phyloP scores from a whole-genome alignment of 208 protist genomes.

The Trichomonas tenax region DNA sequence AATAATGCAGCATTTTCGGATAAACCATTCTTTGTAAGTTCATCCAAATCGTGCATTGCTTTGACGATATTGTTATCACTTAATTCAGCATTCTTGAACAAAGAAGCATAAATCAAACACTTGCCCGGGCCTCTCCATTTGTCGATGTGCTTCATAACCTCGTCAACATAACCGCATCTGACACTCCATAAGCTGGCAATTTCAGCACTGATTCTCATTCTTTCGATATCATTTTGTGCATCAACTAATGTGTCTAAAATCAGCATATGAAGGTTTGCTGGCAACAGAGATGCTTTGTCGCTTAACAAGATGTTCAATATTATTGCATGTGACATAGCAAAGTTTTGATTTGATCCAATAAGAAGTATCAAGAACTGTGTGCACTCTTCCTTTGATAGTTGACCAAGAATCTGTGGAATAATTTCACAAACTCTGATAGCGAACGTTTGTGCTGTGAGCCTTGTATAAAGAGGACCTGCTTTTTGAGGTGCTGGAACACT shows the following conservation, averaged over 20 bases:
- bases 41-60: not conserved
- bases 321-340: not conserved
- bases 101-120: not conserved
- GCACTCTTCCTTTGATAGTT: not conserved
- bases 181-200: not conserved
- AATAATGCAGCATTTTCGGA: not conserved
- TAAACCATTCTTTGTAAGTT: not conserved
- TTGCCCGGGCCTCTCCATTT: not conserved
- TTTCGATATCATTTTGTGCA: not conserved
- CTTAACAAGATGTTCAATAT: not conserved
- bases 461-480: not conserved
- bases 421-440: not conserved
- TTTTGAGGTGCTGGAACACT: not conserved
- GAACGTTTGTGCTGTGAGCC: not conserved
- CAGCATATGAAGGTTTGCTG: not conserved
- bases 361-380: not conserved
- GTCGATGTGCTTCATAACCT: not conserved
- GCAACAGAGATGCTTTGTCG: not conserved
- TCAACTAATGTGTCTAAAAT: not conserved
- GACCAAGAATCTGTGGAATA: not conserved
- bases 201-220: not conserved
- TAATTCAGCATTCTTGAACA: not conserved
- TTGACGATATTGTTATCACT: not conserved
- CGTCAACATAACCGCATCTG: not conserved
- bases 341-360: not conserved